Percentiles rank a stretch among this genome's conserved stretches.
phyloP scores from a whole-genome alignment of 225 moss, liverwort and hornwort genomes.

The Physcomitrellopsis africana region DNA sequence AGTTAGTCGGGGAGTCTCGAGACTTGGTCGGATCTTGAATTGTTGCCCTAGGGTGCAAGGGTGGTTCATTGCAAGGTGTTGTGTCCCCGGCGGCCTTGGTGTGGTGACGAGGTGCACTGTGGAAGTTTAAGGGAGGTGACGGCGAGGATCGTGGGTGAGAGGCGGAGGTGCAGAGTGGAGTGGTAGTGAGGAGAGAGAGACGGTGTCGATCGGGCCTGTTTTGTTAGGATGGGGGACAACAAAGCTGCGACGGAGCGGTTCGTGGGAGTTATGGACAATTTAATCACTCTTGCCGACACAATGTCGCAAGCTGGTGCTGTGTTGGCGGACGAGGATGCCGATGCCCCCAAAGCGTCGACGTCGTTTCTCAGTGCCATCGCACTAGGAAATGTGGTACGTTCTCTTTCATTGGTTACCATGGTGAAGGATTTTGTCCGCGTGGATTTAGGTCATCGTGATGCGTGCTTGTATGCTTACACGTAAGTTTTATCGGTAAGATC shows the following conservation, averaged over 20 bases:
- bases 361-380: constrained; percentile 81
- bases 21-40: constrained; percentile 28
- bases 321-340: constrained; percentile 81
- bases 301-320: constrained; percentile 92
- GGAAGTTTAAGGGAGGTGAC: too few species aligned
- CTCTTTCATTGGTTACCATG: not conserved
- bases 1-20: constrained; percentile 1
- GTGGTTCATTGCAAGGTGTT: not conserved
- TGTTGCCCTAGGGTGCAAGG: constrained; percentile 6
- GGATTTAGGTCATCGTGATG: constrained; percentile 32
- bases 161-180: too few species aligned
- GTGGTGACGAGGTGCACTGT: too few species aligned
- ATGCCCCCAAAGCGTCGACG: constrained; percentile 54
- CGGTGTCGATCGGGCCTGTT: constrained; percentile 34
- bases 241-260: constrained; percentile 59
- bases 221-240: constrained; percentile 43
- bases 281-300: constrained; percentile 83
- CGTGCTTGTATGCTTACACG: not conserved
- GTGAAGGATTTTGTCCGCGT: not conserved
- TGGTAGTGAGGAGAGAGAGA: not conserved
- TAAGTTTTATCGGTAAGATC: too few species aligned
- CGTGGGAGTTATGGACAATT: constrained; percentile 77
- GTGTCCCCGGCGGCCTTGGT: too few species aligned
- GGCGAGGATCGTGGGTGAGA: too few species aligned
- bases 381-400: constrained; percentile 82